Conservation (phyloP, 805 yeast species). For the Metschnikowia similis region DNA sequence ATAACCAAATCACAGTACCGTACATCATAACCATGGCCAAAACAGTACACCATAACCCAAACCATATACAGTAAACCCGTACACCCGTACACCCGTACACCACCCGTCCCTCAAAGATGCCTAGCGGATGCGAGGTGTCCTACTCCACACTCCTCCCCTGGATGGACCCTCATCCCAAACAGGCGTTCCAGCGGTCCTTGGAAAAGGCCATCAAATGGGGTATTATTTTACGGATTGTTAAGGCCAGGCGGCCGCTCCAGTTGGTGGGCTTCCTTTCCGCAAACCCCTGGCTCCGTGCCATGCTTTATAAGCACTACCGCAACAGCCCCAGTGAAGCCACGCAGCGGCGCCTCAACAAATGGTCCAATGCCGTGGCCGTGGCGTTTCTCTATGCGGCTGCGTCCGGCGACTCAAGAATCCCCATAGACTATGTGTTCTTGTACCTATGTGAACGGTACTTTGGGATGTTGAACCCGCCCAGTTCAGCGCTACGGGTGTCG, state of each 20-base stretch:
- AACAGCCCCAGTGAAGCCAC: conserved; percentile 6
- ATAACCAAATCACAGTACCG: too few species aligned
- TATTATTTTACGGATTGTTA: conserved; percentile 20
- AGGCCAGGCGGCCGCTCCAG: conserved; percentile 22
- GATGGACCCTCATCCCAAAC: not conserved
- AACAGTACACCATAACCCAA: too few species aligned
- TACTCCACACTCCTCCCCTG: not conserved
- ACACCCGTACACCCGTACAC: not conserved
- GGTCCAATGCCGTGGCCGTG: conserved; percentile 24
- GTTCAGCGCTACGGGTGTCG: conserved; percentile 26
- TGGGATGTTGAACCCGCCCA: conserved; percentile 32
- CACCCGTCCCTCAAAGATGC: not conserved
- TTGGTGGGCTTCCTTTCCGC: conserved; percentile 31
- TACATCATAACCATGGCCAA: too few species aligned
- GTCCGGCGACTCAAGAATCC: conserved; percentile 22
- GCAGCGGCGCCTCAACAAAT: conserved; percentile 14
- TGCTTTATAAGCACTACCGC: conserved; percentile 1
- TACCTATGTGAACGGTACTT: conserved; percentile 30
- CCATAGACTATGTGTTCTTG: conserved; percentile 36
- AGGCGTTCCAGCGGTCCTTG: conserved; percentile 3
- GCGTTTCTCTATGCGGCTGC: conserved; percentile 26
- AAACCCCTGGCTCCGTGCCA: conserved; percentile 26
- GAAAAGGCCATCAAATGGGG: conserved; percentile 28
- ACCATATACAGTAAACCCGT: too few species aligned
- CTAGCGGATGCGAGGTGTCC: not conserved